phyloP scores from a whole-genome alignment of 75 land plant species.

The Gnetum montanum region DNA sequence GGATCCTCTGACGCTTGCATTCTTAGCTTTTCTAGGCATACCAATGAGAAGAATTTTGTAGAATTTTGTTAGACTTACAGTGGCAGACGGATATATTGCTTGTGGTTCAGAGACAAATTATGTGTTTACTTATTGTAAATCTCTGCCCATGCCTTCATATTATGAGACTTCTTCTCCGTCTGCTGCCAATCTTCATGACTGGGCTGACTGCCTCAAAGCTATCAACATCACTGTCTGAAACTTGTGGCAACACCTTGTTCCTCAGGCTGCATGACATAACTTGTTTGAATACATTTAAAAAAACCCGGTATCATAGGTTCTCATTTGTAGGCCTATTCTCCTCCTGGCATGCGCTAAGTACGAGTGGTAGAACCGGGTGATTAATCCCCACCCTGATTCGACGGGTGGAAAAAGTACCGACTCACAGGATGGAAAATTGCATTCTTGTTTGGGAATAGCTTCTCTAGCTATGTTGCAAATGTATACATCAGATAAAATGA shows the following conservation, averaged over 20 bases:
- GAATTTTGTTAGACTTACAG: slow-evolving; percentile 93
- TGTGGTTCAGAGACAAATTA: slow-evolving; percentile 98
- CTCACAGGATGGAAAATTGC: slow-evolving; percentile 69
- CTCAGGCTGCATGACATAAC: slow-evolving; percentile 27
- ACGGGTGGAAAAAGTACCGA: slow-evolving; percentile 69
- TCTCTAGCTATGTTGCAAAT: slow-evolving; percentile 41
- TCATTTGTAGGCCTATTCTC: slow-evolving; percentile 58
- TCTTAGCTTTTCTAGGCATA: slow-evolving; percentile 73
- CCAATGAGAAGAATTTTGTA: slow-evolving; percentile 94
- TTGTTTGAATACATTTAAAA: slow-evolving; percentile 32
- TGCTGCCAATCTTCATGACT: slow-evolving; percentile 67
- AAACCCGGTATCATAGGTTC: slow-evolving; percentile 30
- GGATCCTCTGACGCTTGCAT: slow-evolving; percentile 53
- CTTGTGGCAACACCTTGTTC: slow-evolving; percentile 41
- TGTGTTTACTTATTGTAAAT: slow-evolving; percentile 93
- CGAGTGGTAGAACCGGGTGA: slow-evolving; percentile 46
- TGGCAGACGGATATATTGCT: slow-evolving; percentile 80
- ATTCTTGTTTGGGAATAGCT: slow-evolving; percentile 58
- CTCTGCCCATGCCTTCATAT: slow-evolving; percentile 73
- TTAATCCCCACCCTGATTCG: slow-evolving; percentile 69
- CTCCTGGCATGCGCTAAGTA: slow-evolving; percentile 50
- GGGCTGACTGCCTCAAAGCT: slow-evolving; percentile 27
- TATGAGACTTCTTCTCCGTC: slow-evolving; percentile 34
- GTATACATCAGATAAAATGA: slow-evolving; percentile 44
- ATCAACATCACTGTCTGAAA: slow-evolving; percentile 6